A percentile compares a stretch with the other conserved stretches of the same genome.
Conservation (phyloP, 768 basidiomycete species). For the Crucibulum laeve region DNA sequence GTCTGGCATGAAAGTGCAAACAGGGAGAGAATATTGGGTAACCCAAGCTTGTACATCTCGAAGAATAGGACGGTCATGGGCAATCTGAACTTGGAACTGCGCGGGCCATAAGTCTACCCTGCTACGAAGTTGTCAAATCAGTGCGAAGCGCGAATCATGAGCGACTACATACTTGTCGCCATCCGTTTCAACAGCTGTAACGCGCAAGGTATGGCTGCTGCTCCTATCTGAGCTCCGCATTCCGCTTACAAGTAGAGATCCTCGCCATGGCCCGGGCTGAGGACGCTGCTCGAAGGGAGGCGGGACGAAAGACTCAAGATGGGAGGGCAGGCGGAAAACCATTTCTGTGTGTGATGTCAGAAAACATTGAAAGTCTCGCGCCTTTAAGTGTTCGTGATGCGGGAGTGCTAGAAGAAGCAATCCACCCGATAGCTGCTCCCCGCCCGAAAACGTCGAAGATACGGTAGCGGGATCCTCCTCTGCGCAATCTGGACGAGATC, state of each 20-base stretch:
- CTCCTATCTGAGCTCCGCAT: constrained; percentile 42
- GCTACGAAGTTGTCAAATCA: constrained; percentile 30
- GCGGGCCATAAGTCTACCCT: constrained; percentile 55
- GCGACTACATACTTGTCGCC: constrained; percentile 57
- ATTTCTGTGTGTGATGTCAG: constrained; percentile 32
- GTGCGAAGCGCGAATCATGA: constrained; percentile 10
- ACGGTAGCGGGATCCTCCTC: constrained; percentile 12
- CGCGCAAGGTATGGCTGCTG: constrained; percentile 47
- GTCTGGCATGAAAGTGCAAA: constrained; percentile 64
- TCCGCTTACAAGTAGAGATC: constrained; percentile 46
- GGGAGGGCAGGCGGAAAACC: constrained; percentile 62
- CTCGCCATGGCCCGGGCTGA: constrained; percentile 52
- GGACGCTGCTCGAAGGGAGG: constrained; percentile 43
- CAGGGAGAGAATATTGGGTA: constrained; percentile 37
- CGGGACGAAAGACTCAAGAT: constrained; percentile 55
- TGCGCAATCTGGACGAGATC: constrained; percentile 15
- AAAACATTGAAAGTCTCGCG: constrained; percentile 23
- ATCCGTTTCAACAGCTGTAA: constrained; percentile 66
- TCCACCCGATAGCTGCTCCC: constrained; percentile 5
- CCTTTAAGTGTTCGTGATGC: constrained; percentile 35
- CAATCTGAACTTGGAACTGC: constrained; percentile 39
- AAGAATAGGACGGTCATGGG: constrained; percentile 35
- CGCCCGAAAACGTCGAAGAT: constrained; percentile 10
- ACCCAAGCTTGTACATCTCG: constrained; percentile 50
- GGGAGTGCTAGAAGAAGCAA: constrained; percentile 6